These are phyloP conservation scores for Medicago arabica DNA, from an alignment of 306 rosid genomes.

Conservation along the genomic window DNA sequence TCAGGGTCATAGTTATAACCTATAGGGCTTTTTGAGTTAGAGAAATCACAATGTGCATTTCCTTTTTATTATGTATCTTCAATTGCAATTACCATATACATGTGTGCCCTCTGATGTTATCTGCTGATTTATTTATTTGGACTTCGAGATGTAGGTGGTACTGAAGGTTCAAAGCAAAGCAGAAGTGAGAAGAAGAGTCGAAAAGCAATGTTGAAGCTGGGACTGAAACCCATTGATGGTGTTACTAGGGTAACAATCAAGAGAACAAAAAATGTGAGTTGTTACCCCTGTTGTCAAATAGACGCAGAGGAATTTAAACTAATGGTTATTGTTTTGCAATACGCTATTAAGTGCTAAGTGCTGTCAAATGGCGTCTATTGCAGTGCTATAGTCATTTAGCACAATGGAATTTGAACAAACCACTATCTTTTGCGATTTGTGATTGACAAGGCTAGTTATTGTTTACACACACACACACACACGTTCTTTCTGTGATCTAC, in stretches of 20 bases:
- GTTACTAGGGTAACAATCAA: constrained; percentile 93
- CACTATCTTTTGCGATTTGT: not conserved
- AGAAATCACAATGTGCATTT: constrained; percentile 13
- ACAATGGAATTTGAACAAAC: not conserved
- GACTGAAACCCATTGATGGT: constrained; percentile 83
- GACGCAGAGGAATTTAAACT: not conserved
- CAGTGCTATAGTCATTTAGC: not conserved
- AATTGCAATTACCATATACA: not conserved
- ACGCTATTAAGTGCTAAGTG: not conserved
- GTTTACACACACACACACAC: not conserved
- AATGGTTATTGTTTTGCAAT: not conserved
- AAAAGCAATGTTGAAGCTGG: constrained; percentile 95
- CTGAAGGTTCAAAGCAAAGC: constrained; percentile 90
- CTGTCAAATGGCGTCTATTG: not conserved
- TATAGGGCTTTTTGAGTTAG: not conserved
- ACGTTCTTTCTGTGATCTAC: not conserved
- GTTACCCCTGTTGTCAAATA: not conserved
- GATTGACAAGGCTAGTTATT: not conserved
- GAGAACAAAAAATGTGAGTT: constrained; percentile 77
- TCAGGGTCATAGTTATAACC: not conserved
- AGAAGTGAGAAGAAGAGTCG: constrained; percentile 99
- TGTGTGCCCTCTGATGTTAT: not conserved
- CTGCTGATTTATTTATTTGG: constrained; percentile 7
- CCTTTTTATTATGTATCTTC: not conserved
- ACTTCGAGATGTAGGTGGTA: constrained; percentile 54